Conservation (phyloP, 352 stramenopile species). For the Aphanomyces invadans region DNA sequence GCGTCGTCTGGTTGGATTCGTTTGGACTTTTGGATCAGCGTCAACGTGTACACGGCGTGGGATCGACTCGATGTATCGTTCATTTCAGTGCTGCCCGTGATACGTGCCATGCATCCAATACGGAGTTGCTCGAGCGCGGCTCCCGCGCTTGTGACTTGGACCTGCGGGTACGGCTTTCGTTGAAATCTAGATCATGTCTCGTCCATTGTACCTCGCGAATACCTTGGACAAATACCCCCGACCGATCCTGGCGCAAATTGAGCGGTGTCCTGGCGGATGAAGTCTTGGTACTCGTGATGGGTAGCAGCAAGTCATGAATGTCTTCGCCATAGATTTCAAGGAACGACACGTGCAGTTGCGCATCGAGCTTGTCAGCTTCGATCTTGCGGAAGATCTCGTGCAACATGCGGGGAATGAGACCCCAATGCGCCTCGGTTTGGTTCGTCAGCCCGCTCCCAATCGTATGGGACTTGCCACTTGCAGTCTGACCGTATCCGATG, state of each 20-base stretch:
- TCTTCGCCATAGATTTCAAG: constrained; percentile 98
- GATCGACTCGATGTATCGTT: constrained; percentile 84
- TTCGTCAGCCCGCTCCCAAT: constrained; percentile 56
- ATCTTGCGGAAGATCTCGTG: constrained; percentile 54
- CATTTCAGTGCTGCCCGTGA: constrained; percentile 83
- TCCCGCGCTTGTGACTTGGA: constrained; percentile 42
- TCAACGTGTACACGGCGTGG: constrained; percentile 82
- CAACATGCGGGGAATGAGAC: constrained; percentile 78
- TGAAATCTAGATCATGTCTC: no score
- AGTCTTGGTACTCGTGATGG: constrained; percentile 31
- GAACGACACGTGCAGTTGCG: constrained; percentile 73
- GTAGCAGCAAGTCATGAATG: constrained; percentile 89
- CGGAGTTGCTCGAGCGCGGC: constrained; percentile 77
- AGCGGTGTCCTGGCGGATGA: constrained; percentile 43
- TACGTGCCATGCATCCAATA: constrained; percentile 56
- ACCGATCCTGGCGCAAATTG: constrained; percentile 60
- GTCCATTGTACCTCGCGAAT: constrained; percentile 64
- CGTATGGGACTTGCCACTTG: constrained; percentile 77
- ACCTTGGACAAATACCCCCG: constrained; percentile 71
- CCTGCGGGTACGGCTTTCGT: constrained; percentile 30
- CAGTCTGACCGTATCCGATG: constrained; percentile 81
- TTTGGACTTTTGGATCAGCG: constrained; percentile 45
- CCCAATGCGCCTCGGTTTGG: constrained; percentile 46
- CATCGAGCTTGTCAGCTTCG: constrained; percentile 25
- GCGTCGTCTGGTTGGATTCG: constrained; percentile 24